Evolutionary conservation across 805 yeast genomes (phyloP), one percentile per base, ranked within the genome.

Genomic region (Yamadazyma nakazawae): DNA sequence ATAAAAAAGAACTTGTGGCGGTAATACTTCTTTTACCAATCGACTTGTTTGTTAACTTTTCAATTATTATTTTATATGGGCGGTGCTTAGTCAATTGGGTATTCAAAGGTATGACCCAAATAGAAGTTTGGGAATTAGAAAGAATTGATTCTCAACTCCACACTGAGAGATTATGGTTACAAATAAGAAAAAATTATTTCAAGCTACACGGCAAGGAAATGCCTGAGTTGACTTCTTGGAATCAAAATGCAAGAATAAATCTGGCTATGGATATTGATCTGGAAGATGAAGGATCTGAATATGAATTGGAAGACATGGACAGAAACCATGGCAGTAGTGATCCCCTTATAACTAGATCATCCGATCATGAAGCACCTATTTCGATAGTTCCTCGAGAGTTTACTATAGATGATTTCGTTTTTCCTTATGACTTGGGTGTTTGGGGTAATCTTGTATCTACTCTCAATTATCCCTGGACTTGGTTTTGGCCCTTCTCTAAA

Each of bases 81-180:
- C 74, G 97, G 55, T 84, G 90, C 45, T 14, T 84, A 1, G 61
- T 70, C 34, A 81, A 82, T 57, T 68, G 81, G 51, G 52, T 77
- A 1, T 60, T 78, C 42, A 65, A 72, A 25, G 96, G 97, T 21
- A 84, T 79, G 78, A 83, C 97, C 1, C 96, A 88, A 60, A 91
- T 92, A 44, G 99, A 92, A 66, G 71, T 77, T 2, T 92, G 99
- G 99, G 98, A 92, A 58, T 63, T 72, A 63, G 98, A 94, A 54
- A 75, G 98, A 54, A 72, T 88, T 1, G 89, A 81, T 43, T 68
- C 81, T 2, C 85, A 85, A 52, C 78, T 81, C 48, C 73, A 78
- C 43, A 74, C 78, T 2, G 80, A 75, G 37, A 66, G 77, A 40
- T 67, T 86, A 46, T 84, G 81, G 80, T 57, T 51, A 35, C 76